Percentiles rank a stretch among this genome's conserved stretches.
These are phyloP conservation scores for Verticillium longisporum DNA, from an alignment of 2,329 filamentous ascomycete genomes.

Conservation along the genomic window DNA sequence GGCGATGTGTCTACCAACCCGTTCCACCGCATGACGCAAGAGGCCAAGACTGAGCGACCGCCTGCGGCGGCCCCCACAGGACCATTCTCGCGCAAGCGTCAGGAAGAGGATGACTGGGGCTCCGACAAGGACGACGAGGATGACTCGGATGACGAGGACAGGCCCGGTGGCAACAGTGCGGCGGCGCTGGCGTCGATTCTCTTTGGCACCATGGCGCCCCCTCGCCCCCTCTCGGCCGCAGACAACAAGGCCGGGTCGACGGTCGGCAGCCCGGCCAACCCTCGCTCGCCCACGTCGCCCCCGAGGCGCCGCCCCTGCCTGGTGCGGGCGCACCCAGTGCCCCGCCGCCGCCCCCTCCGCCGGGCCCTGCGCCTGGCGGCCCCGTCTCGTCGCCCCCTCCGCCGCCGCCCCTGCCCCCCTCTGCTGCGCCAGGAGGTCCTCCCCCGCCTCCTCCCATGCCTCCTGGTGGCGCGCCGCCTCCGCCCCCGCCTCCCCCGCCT, in stretches of 20 bases:
- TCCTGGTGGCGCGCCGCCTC: slow-evolving; percentile 25
- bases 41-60: slow-evolving; percentile 37
- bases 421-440: slow-evolving; percentile 22
- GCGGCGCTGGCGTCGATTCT: slow-evolving; percentile 91
- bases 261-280: slow-evolving; percentile 30
- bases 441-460: slow-evolving; percentile 23
- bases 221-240: slow-evolving; percentile 77
- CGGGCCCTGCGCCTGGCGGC: slow-evolving; percentile 1
- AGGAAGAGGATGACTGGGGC: slow-evolving; percentile 74
- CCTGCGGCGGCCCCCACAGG: slow-evolving; percentile 33
- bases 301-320: slow-evolving; percentile 18
- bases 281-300: slow-evolving; percentile 24
- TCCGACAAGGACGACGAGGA: slow-evolving; percentile 56
- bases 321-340: slow-evolving; percentile 20
- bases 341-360: slow-evolving; percentile 17
- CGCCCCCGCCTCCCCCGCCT: slow-evolving; percentile 37
- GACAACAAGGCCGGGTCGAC: slow-evolving; percentile 56
- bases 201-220: slow-evolving; percentile 95
- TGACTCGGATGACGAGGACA: slow-evolving; percentile 69
- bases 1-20: slow-evolving; percentile 78
- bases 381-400: slow-evolving; percentile 19
- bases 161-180: slow-evolving; percentile 73
- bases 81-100: slow-evolving; percentile 45
- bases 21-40: slow-evolving; percentile 79
- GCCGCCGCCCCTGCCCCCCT: slow-evolving; percentile 23